Percentiles rank a stretch among this genome's conserved stretches.
Evolutionary conservation across 1,284 basidiomycete species (phyloP).

Genomic region (Pseudozyma pruni): DNA sequence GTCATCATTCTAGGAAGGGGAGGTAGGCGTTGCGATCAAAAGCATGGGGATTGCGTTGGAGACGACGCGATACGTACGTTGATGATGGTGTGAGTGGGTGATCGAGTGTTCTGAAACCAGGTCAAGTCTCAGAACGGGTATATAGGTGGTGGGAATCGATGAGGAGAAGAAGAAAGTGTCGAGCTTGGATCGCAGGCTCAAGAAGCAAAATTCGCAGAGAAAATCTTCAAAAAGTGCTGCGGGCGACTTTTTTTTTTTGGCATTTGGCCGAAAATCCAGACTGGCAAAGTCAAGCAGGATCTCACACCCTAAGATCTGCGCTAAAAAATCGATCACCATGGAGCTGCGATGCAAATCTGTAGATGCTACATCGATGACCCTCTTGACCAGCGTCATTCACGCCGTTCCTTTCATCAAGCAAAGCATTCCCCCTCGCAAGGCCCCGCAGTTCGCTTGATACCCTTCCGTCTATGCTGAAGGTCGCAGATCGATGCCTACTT

Average conservation of each 20-base stretch:
- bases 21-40: neutral
- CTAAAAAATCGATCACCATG: slow-evolving; percentile 23
- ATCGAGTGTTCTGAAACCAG: slow-evolving; percentile 46
- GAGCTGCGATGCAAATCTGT: neutral
- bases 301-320: slow-evolving; percentile 3
- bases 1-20: slow-evolving; percentile 43
- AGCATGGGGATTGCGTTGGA: neutral
- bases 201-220: slow-evolving; percentile 1
- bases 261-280: neutral
- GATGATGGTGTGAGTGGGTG: slow-evolving; percentile 11
- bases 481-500: too few species aligned
- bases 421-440: too few species aligned
- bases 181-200: neutral
- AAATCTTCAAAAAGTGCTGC: slow-evolving; percentile 15
- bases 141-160: slow-evolving; percentile 38
- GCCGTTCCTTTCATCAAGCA: too few species aligned
- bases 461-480: too few species aligned
- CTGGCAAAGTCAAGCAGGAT: neutral
- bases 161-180: slow-evolving; percentile 20
- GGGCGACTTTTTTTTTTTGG: slow-evolving; percentile 14
- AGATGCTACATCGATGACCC: slow-evolving; percentile 5
- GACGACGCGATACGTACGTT: slow-evolving; percentile 19
- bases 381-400: too few species aligned
- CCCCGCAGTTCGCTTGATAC: too few species aligned
- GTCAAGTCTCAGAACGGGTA: slow-evolving; percentile 45